These are phyloP conservation scores for Rubus parviflorus DNA, from an alignment of 306 rosid species.

Conservation along the genomic window DNA sequence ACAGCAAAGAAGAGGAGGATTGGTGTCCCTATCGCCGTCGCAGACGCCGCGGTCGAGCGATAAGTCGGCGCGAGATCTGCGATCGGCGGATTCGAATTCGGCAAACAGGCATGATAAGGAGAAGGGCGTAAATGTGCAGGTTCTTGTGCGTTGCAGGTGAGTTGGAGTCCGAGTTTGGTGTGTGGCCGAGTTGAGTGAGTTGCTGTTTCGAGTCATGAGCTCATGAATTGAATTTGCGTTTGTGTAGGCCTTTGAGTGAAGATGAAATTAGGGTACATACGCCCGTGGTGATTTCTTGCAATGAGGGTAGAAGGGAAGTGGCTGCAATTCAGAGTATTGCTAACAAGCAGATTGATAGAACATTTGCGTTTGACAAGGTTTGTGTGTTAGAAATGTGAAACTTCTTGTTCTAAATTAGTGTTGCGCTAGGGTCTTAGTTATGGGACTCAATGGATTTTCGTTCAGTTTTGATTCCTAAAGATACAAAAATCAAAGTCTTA, in stretches of 20 bases:
- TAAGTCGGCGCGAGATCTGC: constrained; percentile 81
- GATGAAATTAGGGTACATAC: constrained; percentile 84
- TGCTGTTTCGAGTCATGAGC: not conserved
- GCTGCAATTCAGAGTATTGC: constrained; percentile 88
- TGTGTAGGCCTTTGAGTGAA: constrained; percentile 87
- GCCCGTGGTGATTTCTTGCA: constrained; percentile 90
- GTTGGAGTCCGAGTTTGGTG: constrained; percentile 23
- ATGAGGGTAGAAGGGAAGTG: constrained; percentile 79
- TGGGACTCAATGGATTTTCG: not conserved
- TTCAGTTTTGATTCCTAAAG: not conserved
- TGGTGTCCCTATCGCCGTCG: constrained; percentile 84
- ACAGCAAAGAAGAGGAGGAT: constrained; percentile 75
- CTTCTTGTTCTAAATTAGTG: not conserved
- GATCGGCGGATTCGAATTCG: constrained; percentile 94
- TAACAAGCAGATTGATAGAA: constrained; percentile 98
- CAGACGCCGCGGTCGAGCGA: constrained; percentile 93
- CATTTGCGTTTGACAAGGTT: constrained; percentile 92
- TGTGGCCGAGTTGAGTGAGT: not conserved
- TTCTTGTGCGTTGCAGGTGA: constrained; percentile 95
- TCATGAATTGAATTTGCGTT: constrained; percentile 27
- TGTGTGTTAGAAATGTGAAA: not conserved
- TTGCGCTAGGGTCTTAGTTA: not conserved
- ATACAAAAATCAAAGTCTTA: not conserved
- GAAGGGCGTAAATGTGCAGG: constrained; percentile 98
- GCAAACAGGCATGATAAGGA: constrained; percentile 72